Base-by-base conservation (phyloP, 2,329 filamentous ascomycete genomes). In the Xylariaceae sp. region DNA sequence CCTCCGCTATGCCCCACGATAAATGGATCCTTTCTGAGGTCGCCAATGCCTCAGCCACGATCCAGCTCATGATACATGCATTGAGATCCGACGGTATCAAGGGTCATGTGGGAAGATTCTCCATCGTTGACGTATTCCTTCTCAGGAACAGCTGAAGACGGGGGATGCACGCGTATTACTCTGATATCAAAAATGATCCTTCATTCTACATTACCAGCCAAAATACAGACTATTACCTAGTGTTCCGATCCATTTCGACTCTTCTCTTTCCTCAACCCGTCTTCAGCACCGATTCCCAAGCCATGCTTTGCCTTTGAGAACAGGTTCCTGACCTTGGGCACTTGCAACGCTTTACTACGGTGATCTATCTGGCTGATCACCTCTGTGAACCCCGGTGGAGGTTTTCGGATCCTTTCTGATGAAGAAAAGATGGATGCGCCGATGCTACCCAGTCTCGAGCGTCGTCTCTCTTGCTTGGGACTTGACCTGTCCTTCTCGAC, bases 291-390 rank as follows among this genome's bases (percentile, higher is more conserved):
- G 13, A 69, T 52, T 15, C 65, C 59, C 9, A 67, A 56, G n/a
- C 65, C 62, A 2, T 62, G 65, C 44, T 65, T 69, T 42, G 69
- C 68, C 61, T 59, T 67, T 0, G 66, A 66, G 34, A 71, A 45
- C 2, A 70, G 63, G 35, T 62, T 61, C 62, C 56, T 71, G 9
- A 66, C 61, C 56, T 56, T 67, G 0, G 67, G 67, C 1, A 58
- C 51, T 2, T 66, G 39, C 45, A 58, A 57, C 50, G 45, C 51
- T 10, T 42, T 54, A 11, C 55, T 61, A 23, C 62, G 53, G 11
- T 57, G 55, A n/a, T 62, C 62, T 39, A 64, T 45, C 37, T 57
- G 57, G 23, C 60, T 62, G 0, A 62, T 23, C 13, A 62, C 52
- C 11, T 64, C 62, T 6, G 57, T 59, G 39, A 54, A 62, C 49